These are phyloP conservation scores for Phytophthora brassicae DNA, from an alignment of 352 stramenopile genomes.

Conservation along the genomic window DNA sequence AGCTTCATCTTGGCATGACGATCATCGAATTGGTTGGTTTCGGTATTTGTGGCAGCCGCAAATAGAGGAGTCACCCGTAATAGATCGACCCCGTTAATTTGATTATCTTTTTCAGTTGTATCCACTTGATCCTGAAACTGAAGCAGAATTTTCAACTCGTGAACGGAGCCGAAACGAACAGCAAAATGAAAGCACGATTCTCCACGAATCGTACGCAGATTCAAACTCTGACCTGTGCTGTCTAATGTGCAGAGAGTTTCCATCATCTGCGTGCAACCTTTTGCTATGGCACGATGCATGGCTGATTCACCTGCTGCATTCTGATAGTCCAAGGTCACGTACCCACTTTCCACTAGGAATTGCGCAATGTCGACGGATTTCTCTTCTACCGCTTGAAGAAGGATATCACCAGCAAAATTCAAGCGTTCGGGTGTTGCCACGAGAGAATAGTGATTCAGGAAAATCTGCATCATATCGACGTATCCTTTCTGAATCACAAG, in stretches of 20 bases:
- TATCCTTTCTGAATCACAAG: conserved; percentile 10
- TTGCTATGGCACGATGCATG: conserved; percentile 12
- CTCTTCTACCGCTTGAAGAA: conserved; percentile 8
- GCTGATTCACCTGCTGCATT: conserved; percentile 12
- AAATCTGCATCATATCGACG: conserved; percentile 12
- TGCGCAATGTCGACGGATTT: not conserved
- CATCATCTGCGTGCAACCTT: conserved; percentile 5
- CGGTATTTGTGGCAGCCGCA: conserved; percentile 1
- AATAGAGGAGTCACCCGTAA: conserved; percentile 6
- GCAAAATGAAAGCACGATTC: conserved; percentile 18
- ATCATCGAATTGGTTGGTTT: not conserved
- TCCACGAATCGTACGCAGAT: not conserved
- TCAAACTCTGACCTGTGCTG: not conserved
- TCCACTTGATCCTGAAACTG: not conserved
- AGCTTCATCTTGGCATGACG: conserved; percentile 14
- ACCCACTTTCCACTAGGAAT: conserved; percentile 12
- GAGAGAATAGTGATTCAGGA: conserved; percentile 20
- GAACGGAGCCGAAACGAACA: not conserved
- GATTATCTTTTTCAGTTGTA: not conserved
- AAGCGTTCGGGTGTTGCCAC: conserved; percentile 9
- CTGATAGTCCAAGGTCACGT: conserved; percentile 3
- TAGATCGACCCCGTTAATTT: not conserved
- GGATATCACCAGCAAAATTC: conserved; percentile 9
- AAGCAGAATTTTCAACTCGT: conserved; percentile 13
- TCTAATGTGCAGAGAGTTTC: conserved; percentile 4